A percentile compares a stretch with the other conserved stretches of the same genome.
Evolutionary conservation across 805 yeast genomes (phyloP).

Genomic region (Saccharomycopsis sp.): DNA sequence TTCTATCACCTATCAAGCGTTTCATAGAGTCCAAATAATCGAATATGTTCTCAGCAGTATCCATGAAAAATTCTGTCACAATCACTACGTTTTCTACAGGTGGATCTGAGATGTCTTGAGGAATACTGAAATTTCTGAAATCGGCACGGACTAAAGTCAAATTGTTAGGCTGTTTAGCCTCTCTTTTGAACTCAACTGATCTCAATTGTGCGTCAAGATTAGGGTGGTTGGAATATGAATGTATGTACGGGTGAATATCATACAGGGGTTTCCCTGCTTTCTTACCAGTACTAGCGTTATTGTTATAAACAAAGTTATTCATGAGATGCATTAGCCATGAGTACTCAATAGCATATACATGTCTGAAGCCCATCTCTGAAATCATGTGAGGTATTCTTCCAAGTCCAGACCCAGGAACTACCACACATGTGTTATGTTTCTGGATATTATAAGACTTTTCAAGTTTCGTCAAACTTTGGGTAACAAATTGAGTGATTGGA

Average conservation of each 20-base stretch:
- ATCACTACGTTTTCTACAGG: constrained; percentile 44
- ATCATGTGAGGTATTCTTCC: constrained; percentile 72
- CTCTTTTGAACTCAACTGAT: constrained; percentile 28
- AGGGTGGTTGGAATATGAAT: constrained; percentile 62
- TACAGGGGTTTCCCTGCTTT: not conserved
- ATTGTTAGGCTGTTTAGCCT: constrained; percentile 37
- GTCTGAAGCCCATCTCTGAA: constrained; percentile 32
- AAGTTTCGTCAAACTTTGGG: constrained; percentile 32
- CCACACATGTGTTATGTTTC: constrained; percentile 39
- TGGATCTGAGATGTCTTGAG: constrained; percentile 20
- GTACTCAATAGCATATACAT: constrained; percentile 69
- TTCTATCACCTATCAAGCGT: constrained; percentile 34
- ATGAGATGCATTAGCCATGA: constrained; percentile 72
- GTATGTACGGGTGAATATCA: constrained; percentile 46
- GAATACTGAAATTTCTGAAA: constrained; percentile 47
- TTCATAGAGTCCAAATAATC: constrained; percentile 66
- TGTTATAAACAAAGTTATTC: constrained; percentile 49
- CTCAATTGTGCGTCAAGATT: constrained; percentile 45
- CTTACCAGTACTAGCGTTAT: constrained; percentile 19
- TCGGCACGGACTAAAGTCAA: constrained; percentile 51
- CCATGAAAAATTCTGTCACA: constrained; percentile 73
- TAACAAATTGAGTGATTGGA: constrained; percentile 50
- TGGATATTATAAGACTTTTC: constrained; percentile 26
- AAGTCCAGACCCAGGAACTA: constrained; percentile 86
- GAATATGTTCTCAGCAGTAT: constrained; percentile 84